phyloP scores from a whole-genome alignment of 352 stramenopile genomes.

The Phytophthora hibernalis region DNA sequence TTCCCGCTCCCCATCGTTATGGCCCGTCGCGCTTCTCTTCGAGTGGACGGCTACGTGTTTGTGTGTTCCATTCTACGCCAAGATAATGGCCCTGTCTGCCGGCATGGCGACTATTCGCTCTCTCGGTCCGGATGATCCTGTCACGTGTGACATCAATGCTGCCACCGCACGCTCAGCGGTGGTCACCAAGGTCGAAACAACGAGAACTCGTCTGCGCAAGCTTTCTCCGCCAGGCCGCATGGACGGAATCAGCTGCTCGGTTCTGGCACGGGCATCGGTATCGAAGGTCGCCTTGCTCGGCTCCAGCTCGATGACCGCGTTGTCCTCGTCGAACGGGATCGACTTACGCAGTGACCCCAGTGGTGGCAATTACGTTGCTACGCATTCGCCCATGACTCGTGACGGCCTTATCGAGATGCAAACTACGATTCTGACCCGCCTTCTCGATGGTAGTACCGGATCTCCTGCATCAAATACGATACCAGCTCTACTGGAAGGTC shows the following conservation, averaged over 20 bases:
- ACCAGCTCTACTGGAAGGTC: background rate
- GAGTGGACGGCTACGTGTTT: conserved; percentile 8
- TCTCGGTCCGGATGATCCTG: background rate
- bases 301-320: too few relatives aligned
- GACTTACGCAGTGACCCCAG: too few relatives aligned
- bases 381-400: too few relatives aligned
- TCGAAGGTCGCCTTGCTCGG: too few relatives aligned
- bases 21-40: conserved; percentile 8
- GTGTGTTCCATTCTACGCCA: conserved; percentile 18
- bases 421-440: too few relatives aligned
- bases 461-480: conserved; percentile 4
- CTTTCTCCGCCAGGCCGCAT: conserved; percentile 13
- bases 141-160: conserved; percentile 1
- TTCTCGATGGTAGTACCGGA: too few relatives aligned
- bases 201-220: background rate
- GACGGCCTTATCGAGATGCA: too few relatives aligned
- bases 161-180: background rate
- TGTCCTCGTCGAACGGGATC: too few relatives aligned
- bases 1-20: background rate
- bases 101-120: conserved; percentile 1
- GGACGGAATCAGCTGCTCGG: conserved; percentile 1
- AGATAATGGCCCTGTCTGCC: background rate
- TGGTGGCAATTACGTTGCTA: too few relatives aligned
- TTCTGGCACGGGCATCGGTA: too few relatives aligned
- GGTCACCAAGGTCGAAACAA: conserved; percentile 12